These are phyloP conservation scores for Boletus rubroflammeus DNA, from an alignment of 768 basidiomycete genomes.

Conservation along the genomic window DNA sequence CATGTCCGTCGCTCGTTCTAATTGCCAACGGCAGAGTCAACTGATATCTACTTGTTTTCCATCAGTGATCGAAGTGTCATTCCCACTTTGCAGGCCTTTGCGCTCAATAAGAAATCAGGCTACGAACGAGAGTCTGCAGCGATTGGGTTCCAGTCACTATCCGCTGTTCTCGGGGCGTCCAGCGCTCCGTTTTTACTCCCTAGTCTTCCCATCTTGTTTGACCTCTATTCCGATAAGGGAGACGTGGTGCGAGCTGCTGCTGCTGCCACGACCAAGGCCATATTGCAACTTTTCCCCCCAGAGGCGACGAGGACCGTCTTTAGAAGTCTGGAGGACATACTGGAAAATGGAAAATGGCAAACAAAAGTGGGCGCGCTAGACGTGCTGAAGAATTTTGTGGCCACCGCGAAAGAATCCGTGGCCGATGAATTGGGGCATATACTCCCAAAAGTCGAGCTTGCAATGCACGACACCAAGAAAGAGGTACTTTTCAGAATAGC, in stretches of 20 bases:
- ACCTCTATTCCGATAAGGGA: constrained; percentile 90
- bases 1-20: constrained; percentile 39
- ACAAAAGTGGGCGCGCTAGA: constrained; percentile 93
- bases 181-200: constrained; percentile 72
- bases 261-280: constrained; percentile 73
- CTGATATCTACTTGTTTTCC: constrained; percentile 15
- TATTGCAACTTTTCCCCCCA: constrained; percentile 80
- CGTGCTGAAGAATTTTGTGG: constrained; percentile 72
- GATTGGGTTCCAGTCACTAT: constrained; percentile 74
- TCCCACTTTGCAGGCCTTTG: constrained; percentile 61
- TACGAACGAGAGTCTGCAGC: constrained; percentile 86
- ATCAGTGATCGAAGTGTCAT: constrained; percentile 60
- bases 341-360: constrained; percentile 90
- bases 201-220: constrained; percentile 72
- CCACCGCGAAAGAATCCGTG: constrained; percentile 65
- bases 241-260: constrained; percentile 86
- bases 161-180: constrained; percentile 64
- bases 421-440: constrained; percentile 79
- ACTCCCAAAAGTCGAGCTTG: constrained; percentile 80
- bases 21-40: not conserved
- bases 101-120: constrained; percentile 81
- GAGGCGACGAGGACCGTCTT: constrained; percentile 74
- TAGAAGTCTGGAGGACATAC: constrained; percentile 61
- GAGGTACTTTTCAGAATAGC: constrained; percentile 53
- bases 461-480: constrained; percentile 96